These are phyloP conservation scores for Leccinum ochraceum DNA, from an alignment of 768 basidiomycete genomes.

Conservation along the genomic window DNA sequence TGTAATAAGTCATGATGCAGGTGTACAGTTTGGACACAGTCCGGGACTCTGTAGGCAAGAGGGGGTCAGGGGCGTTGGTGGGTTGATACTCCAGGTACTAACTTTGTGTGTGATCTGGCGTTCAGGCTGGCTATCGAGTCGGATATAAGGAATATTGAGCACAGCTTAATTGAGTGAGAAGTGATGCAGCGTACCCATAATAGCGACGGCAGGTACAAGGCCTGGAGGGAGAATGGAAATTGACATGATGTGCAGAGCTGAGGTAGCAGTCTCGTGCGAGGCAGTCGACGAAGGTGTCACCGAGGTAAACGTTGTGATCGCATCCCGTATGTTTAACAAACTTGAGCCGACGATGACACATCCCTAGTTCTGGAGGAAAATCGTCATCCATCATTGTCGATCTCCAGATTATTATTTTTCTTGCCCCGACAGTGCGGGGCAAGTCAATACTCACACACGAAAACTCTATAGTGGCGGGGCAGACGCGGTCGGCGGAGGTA, in stretches of 20 bases:
- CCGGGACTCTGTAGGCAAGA: conserved; percentile 35
- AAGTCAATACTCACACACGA: background rate
- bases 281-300: conserved; percentile 56
- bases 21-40: conserved; percentile 41
- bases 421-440: background rate
- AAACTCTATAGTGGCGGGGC: background rate
- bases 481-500: conserved; percentile 2
- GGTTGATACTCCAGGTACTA: conserved; percentile 18
- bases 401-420: background rate
- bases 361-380: conserved; percentile 28
- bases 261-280: conserved; percentile 40
- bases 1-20: conserved; percentile 14
- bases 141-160: conserved; percentile 2
- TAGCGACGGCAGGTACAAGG: conserved; percentile 57
- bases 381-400: background rate
- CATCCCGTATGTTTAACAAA: conserved; percentile 53
- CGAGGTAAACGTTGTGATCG: conserved; percentile 51
- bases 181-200: conserved; percentile 41
- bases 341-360: conserved; percentile 67
- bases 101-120: conserved; percentile 50
- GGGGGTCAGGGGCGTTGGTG: conserved; percentile 17
- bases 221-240: conserved; percentile 39
- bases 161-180: background rate
- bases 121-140: conserved; percentile 48
- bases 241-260: conserved; percentile 50